Evolutionary conservation across 768 basidiomycete species (phyloP).

Genomic region (Naganishia vishniacii): DNA sequence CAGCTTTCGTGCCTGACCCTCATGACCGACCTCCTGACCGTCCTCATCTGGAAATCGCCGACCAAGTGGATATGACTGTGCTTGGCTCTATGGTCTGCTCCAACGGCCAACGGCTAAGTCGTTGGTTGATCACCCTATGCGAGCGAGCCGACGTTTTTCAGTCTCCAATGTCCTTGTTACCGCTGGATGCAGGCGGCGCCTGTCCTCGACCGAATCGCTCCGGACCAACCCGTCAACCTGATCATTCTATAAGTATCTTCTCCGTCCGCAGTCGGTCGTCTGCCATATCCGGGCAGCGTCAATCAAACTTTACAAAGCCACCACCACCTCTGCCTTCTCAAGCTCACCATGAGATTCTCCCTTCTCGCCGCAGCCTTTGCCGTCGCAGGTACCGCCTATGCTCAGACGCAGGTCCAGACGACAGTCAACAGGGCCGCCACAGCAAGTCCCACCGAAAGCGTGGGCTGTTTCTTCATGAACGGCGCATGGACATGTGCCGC

Average conservation of each 20-base stretch:
- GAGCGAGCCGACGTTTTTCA: background rate
- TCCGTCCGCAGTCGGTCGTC: background rate
- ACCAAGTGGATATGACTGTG: background rate
- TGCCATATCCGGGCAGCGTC: no score
- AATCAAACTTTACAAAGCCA: no score
- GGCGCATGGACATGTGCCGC: slow-evolving; percentile 6
- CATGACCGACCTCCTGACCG: no score
- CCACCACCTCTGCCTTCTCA: background rate
- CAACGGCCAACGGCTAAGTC: no score
- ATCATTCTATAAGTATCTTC: background rate
- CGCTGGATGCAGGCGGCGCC: no score
- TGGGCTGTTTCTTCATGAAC: slow-evolving; percentile 4
- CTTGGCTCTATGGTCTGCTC: background rate
- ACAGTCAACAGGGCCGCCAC: background rate
- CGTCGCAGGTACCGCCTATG: background rate
- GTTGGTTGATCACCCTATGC: no score
- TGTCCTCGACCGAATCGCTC: no score
- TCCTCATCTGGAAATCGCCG: no score
- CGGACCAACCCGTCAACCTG: no score
- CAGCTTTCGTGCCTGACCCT: no score
- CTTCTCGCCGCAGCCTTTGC: background rate
- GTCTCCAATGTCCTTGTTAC: background rate
- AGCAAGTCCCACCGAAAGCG: slow-evolving; percentile 6
- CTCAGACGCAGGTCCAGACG: slow-evolving; percentile 6
- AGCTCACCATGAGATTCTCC: background rate